Conservation (phyloP, 108 stramenopile species). For the Nitzschia palea region DNA sequence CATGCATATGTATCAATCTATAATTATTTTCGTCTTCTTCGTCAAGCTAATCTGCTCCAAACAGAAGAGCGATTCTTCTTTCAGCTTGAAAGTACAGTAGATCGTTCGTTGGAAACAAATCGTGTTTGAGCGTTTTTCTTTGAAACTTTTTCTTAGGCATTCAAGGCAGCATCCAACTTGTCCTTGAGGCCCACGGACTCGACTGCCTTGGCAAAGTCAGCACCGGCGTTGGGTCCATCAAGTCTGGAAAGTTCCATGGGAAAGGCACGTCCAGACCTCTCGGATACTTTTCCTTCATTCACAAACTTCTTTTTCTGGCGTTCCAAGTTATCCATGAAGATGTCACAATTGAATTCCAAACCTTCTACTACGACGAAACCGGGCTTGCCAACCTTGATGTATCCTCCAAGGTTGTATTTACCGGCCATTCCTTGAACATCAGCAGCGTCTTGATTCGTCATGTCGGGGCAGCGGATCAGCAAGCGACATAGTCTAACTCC, state of each 20-base stretch:
- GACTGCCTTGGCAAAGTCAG: slow-evolving; percentile 37
- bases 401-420: slow-evolving; percentile 67
- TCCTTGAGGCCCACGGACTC: slow-evolving; percentile 40
- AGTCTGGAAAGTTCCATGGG: slow-evolving; percentile 39
- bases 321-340: slow-evolving; percentile 56
- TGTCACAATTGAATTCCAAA: slow-evolving; percentile 45
- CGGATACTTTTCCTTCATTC: slow-evolving; percentile 39
- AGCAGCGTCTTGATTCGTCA: slow-evolving; percentile 20
- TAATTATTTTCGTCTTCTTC: too few relatives aligned
- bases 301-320: slow-evolving; percentile 38
- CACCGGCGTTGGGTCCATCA: slow-evolving; percentile 17
- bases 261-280: slow-evolving; percentile 39
- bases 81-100: not conserved
- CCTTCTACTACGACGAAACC: slow-evolving; percentile 68
- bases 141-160: slow-evolving; percentile 11
- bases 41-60: slow-evolving; percentile 5
- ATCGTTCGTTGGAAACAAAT: too few relatives aligned
- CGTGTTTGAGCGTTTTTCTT: too few relatives aligned
- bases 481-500: slow-evolving; percentile 40
- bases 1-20: too few relatives aligned
- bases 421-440: slow-evolving; percentile 39
- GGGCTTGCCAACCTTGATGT: slow-evolving; percentile 60
- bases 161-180: slow-evolving; percentile 26
- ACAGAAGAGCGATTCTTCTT: not conserved
- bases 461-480: slow-evolving; percentile 14